Percentiles rank a stretch among this genome's conserved stretches.
Evolutionary conservation across 805 yeast genomes (phyloP).

Genomic region (Ogataea henricii): DNA sequence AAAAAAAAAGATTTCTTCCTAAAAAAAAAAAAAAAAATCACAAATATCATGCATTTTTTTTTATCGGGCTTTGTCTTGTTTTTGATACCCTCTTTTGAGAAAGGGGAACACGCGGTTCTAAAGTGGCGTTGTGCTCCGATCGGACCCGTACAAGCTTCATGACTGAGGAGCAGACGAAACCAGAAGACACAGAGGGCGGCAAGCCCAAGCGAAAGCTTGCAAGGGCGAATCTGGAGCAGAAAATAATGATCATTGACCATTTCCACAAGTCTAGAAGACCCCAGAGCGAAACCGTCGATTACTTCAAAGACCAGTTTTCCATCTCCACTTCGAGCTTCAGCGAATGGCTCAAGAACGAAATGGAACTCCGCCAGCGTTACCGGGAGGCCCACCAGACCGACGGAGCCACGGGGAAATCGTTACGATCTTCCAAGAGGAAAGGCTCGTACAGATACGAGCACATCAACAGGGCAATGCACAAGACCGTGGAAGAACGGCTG

Average conservation of each 20-base stretch:
- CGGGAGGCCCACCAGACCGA: constrained; percentile 34
- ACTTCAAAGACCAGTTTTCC: constrained; percentile 49
- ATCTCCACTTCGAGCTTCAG: constrained; percentile 62
- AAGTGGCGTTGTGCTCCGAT: background rate
- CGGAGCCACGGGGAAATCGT: constrained; percentile 22
- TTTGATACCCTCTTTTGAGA: background rate
- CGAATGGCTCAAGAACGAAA: constrained; percentile 62
- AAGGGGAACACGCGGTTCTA: background rate
- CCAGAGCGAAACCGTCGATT: constrained; percentile 59
- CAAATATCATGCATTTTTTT: no score
- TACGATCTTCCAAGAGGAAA: constrained; percentile 43
- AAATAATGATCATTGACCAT: constrained; percentile 54
- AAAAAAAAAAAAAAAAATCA: background rate
- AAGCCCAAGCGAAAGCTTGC: constrained; percentile 33
- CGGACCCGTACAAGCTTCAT: background rate
- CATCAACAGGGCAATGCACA: constrained; percentile 62
- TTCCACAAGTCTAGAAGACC: constrained; percentile 50
- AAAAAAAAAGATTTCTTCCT: no score
- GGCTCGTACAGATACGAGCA: constrained; percentile 56
- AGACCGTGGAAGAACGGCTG: constrained; percentile 47
- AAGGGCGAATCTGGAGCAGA: constrained; percentile 61
- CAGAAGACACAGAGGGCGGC: background rate
- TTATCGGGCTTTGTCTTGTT: no score
- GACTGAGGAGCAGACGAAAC: background rate
- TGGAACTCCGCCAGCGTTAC: constrained; percentile 48